These are phyloP conservation scores for Rhizophora mangle DNA, from an alignment of 345 rosid genomes.

Conservation along the genomic window DNA sequence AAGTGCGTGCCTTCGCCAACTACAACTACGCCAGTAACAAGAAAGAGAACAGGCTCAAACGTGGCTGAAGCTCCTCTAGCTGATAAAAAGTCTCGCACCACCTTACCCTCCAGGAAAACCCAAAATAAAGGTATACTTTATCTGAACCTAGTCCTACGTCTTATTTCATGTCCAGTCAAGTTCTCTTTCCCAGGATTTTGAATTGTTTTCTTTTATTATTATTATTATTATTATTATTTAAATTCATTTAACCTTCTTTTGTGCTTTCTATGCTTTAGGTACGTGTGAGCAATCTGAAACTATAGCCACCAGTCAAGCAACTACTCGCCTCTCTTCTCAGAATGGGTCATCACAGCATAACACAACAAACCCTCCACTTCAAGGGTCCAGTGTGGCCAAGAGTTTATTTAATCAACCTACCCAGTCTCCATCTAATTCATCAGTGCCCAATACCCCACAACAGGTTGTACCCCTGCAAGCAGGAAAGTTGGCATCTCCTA, in stretches of 20 bases:
- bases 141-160: neutral
- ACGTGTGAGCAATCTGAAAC: slow-evolving; percentile 11
- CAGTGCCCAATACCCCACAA: slow-evolving; percentile 62
- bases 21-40: slow-evolving; percentile 29
- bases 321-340: slow-evolving; percentile 8
- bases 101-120: slow-evolving; percentile 25
- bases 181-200: slow-evolving; percentile 1
- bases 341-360: slow-evolving; percentile 21
- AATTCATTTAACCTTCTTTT: neutral
- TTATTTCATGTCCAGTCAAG: neutral
- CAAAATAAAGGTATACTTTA: slow-evolving; percentile 41
- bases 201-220: neutral
- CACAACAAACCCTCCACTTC: slow-evolving; percentile 16
- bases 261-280: neutral
- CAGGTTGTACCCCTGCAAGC: slow-evolving; percentile 36
- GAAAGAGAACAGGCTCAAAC: slow-evolving; percentile 47
- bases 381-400: slow-evolving; percentile 58
- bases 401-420: slow-evolving; percentile 55
- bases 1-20: slow-evolving; percentile 29
- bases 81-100: slow-evolving; percentile 45
- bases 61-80: slow-evolving; percentile 32
- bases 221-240: too few relatives aligned
- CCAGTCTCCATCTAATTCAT: slow-evolving; percentile 38
- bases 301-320: neutral
- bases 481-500: slow-evolving; percentile 38